phyloP scores from a whole-genome alignment of 176 grass and related monocot species.

The Eragrostis nindensis region DNA sequence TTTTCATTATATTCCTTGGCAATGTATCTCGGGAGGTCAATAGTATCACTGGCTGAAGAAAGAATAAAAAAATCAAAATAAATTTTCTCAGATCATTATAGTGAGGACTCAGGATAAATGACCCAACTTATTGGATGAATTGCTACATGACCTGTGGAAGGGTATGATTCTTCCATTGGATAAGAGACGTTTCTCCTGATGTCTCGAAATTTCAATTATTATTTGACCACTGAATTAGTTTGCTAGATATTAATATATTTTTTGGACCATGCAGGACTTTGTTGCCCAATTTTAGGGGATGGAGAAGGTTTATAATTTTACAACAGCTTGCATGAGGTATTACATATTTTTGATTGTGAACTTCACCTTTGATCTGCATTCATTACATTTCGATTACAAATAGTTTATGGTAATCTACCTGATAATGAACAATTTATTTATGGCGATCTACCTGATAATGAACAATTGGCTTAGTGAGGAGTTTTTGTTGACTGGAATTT shows the following conservation, averaged over 20 bases:
- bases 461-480: too few species aligned
- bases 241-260: constrained; percentile 17
- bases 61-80: background rate
- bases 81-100: too few species aligned
- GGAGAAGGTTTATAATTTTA: constrained; percentile 39
- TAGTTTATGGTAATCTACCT: background rate
- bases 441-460: too few species aligned
- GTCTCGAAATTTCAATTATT: background rate
- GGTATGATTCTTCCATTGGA: background rate
- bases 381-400: background rate
- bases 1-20: constrained; percentile 6
- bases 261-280: constrained; percentile 44
- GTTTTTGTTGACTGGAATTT: background rate
- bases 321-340: constrained; percentile 50
- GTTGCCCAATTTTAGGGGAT: constrained; percentile 60
- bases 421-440: background rate
- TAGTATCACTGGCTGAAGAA: too few species aligned
- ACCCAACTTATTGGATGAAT: background rate
- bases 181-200: background rate
- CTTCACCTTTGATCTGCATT: constrained; percentile 1
- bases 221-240: background rate
- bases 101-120: constrained; percentile 29
- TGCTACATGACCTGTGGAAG: constrained; percentile 2
- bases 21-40: background rate
- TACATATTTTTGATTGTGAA: background rate